phyloP scores from a whole-genome alignment of 2,329 filamentous ascomycete species.

The Fusarium dimerum region DNA sequence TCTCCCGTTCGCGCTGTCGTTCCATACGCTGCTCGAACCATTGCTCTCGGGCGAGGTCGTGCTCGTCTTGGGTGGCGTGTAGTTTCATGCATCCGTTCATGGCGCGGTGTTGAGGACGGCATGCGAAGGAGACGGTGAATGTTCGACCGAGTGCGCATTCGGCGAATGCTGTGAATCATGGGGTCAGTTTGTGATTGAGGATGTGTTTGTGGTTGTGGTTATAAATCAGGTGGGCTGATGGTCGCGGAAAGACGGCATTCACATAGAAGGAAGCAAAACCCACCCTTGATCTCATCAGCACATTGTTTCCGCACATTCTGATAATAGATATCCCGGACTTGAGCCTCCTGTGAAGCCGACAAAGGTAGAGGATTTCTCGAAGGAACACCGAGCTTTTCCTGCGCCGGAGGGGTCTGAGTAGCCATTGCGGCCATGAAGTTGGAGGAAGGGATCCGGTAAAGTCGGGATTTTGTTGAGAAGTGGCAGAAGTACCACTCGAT shows the following conservation, averaged over 20 bases:
- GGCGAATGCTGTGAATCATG: conserved; percentile 70
- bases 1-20: conserved; percentile 67
- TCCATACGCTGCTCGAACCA: conserved; percentile 84
- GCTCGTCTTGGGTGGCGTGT: conserved; percentile 80
- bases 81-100: conserved; percentile 96
- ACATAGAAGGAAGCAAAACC: conserved; percentile 5
- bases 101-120: conserved; percentile 72
- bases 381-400: conserved; percentile 47
- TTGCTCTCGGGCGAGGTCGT: conserved; percentile 87
- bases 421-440: conserved; percentile 36
- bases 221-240: conserved; percentile 7
- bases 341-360: conserved; percentile 76
- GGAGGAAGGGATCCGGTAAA: conserved; percentile 1
- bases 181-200: neutral
- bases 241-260: neutral
- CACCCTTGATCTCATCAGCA: conserved; percentile 76
- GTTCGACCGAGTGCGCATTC: conserved; percentile 85
- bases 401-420: conserved; percentile 34
- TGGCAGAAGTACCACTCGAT: neutral
- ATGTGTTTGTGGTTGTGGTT: neutral
- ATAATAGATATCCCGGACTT: conserved; percentile 80
- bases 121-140: conserved; percentile 84
- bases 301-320: conserved; percentile 76
- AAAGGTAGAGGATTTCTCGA: conserved; percentile 80
- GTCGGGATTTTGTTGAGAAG: conserved; percentile 1